Conservation (phyloP, 2,329 filamentous ascomycete genomes). For the Sporothrix inflata region DNA sequence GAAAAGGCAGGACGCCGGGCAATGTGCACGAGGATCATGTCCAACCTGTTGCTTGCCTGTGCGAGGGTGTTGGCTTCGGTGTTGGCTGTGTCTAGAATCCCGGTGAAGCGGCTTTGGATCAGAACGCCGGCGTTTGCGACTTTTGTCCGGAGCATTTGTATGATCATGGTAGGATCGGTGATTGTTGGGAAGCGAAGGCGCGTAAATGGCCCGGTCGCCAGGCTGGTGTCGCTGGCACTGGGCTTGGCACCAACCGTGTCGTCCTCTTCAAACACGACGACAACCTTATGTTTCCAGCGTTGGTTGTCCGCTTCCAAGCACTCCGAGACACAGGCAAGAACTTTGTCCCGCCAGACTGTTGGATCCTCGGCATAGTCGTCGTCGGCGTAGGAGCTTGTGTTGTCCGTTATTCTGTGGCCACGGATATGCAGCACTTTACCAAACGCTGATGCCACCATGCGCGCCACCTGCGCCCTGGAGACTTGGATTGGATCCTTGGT, state of each 20-base stretch:
- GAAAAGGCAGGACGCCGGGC: neutral
- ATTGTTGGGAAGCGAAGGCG: neutral
- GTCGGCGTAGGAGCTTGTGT: neutral
- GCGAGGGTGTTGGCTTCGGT: neutral
- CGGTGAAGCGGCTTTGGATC: neutral
- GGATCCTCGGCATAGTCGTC: neutral
- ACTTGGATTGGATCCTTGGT: neutral
- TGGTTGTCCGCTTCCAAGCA: neutral
- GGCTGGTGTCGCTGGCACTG: neutral
- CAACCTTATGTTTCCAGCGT: neutral
- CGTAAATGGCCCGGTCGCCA: neutral
- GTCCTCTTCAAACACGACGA: slow-evolving; percentile 15
- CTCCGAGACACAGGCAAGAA: neutral
- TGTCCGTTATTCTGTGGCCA: neutral
- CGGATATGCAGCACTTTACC: slow-evolving; percentile 9
- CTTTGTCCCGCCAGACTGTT: neutral
- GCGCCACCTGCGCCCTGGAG: neutral
- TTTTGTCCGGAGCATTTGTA: neutral
- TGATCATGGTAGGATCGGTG: neutral
- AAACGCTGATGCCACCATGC: neutral
- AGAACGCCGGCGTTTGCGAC: neutral
- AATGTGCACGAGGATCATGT: neutral
- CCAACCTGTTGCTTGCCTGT: neutral
- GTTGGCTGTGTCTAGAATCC: neutral
- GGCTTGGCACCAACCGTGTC: neutral